phyloP scores from a whole-genome alignment of 106 monocot genomes.

The Dactylorhiza incarnata region DNA sequence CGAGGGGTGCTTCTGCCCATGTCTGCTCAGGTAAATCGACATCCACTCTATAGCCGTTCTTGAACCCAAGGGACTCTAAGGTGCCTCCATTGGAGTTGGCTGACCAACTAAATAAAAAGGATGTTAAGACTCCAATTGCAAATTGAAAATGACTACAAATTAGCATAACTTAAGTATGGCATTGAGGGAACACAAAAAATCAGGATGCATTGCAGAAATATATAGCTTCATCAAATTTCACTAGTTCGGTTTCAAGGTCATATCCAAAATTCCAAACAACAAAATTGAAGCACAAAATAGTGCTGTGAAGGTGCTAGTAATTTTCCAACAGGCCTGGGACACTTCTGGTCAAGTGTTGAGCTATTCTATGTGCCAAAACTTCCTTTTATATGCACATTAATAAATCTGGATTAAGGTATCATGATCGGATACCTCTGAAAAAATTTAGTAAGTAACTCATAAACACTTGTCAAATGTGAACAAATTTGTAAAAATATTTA shows the following conservation, averaged over 20 bases:
- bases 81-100: constrained; percentile 50
- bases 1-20: constrained; percentile 62
- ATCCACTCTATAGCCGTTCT: constrained; percentile 81
- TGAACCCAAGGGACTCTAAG: constrained; percentile 85
- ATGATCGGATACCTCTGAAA: not conserved
- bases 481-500: not conserved
- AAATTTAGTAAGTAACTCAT: not conserved
- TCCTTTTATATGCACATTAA: not conserved
- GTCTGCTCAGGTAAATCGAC: constrained; percentile 75
- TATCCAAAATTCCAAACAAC: constrained; percentile 4
- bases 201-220: not conserved
- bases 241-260: not conserved
- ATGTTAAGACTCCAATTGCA: not conserved
- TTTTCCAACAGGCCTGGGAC: not conserved
- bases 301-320: not conserved
- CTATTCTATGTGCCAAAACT: not conserved
- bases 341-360: not conserved
- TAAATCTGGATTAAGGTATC: not conserved
- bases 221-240: not conserved
- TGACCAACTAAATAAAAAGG: constrained; percentile 47
- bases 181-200: not conserved
- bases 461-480: not conserved
- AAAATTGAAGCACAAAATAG: not conserved
- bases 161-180: not conserved
- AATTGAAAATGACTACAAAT: not conserved